Evolutionary conservation across 2,329 filamentous ascomycete species (phyloP).

Genomic region (Mycogone perniciosa): DNA sequence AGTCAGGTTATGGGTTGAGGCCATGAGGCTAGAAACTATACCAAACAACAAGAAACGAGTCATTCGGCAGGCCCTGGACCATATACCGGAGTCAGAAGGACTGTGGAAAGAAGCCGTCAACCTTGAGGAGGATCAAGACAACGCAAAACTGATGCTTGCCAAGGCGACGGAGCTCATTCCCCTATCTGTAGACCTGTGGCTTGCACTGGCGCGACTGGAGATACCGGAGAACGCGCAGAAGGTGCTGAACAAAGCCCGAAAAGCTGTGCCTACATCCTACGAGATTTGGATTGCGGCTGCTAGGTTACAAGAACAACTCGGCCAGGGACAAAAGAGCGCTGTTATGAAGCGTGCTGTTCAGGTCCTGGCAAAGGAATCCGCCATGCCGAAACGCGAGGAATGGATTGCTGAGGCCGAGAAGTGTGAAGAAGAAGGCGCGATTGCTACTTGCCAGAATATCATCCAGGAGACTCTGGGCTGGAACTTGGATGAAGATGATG

Average conservation of each 20-base stretch:
- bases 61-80: conserved; percentile 81
- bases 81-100: conserved; percentile 88
- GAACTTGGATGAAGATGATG: conserved; percentile 90
- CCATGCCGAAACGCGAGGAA: conserved; percentile 95
- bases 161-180: conserved; percentile 96
- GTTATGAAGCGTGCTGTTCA: conserved; percentile 94
- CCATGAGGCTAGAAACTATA: conserved; percentile 85
- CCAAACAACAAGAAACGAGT: conserved; percentile 85
- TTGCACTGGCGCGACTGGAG: conserved; percentile 85
- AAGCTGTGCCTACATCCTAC: conserved; percentile 85
- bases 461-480: conserved; percentile 90
- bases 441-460: conserved; percentile 81
- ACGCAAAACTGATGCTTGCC: conserved; percentile 81
- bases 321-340: conserved; percentile 71
- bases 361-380: conserved; percentile 79
- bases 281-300: conserved; percentile 97
- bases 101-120: conserved; percentile 99
- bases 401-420: conserved; percentile 95
- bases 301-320: conserved; percentile 80
- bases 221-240: conserved; percentile 87
- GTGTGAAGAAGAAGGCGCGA: conserved; percentile 85
- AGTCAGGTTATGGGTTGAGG: conserved; percentile 87
- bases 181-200: conserved; percentile 88
- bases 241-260: conserved; percentile 90
- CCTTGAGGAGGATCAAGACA: conserved; percentile 80